phyloP scores from a whole-genome alignment of 2,329 filamentous ascomycete species.

The Tolypocladium amazonense region DNA sequence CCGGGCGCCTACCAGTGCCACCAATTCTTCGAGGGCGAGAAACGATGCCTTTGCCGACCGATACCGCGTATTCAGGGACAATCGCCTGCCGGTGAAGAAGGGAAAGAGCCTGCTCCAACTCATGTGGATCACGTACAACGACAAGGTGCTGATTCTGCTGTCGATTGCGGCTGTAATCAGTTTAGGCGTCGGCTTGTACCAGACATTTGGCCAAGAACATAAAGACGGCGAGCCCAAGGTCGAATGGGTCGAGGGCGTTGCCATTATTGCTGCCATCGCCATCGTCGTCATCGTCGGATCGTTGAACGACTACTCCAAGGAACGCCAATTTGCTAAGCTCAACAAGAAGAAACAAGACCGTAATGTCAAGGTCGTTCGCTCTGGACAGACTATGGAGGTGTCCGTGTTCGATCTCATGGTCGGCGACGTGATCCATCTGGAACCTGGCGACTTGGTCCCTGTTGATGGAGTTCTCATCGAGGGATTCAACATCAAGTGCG shows the following conservation, averaged over 20 bases:
- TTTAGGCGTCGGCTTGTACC: conserved; percentile 64
- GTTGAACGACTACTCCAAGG: conserved; percentile 71
- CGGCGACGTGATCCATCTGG: conserved; percentile 62
- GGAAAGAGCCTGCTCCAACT: conserved; percentile 61
- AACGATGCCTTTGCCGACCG: conserved; percentile 46
- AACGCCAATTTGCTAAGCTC: conserved; percentile 66
- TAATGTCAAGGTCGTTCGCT: conserved; percentile 59
- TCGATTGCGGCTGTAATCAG: conserved; percentile 63
- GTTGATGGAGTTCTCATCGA: conserved; percentile 65
- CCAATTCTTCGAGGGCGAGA: conserved; percentile 2
- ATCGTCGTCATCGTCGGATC: conserved; percentile 71
- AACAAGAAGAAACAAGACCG: conserved; percentile 75
- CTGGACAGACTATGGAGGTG: conserved; percentile 58
- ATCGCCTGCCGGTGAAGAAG: conserved; percentile 63
- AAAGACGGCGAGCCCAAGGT: conserved; percentile 40
- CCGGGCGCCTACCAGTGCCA: background rate
- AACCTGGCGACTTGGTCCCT: conserved; percentile 64
- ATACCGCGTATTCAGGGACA: conserved; percentile 61
- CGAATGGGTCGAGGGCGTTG: conserved; percentile 75
- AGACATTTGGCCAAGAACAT: conserved; percentile 55
- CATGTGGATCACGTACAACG: conserved; percentile 77
- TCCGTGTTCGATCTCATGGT: conserved; percentile 60
- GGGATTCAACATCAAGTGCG: conserved; percentile 65
- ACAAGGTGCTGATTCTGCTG: conserved; percentile 67
- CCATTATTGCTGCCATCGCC: conserved; percentile 68